phyloP scores from a whole-genome alignment of 2,329 filamentous ascomycete species.

The Curvularia sp. region DNA sequence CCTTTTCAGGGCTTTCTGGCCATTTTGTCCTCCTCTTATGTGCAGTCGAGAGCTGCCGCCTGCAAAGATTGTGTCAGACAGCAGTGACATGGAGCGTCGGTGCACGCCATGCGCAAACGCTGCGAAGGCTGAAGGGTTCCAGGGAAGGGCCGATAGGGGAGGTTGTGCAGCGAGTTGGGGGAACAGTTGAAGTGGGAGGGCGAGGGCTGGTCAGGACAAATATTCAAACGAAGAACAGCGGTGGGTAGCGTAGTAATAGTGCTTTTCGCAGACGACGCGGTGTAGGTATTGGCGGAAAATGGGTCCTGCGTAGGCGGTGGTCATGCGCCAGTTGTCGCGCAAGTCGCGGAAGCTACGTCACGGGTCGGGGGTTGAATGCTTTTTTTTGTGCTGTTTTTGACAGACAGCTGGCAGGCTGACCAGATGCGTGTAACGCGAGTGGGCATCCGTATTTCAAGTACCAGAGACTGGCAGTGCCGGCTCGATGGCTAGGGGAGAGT shows the following conservation, averaged over 20 bases:
- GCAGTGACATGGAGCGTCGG: constrained; percentile 45
- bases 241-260: constrained; percentile 14
- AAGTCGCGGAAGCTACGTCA: constrained; percentile 31
- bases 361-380: constrained; percentile 12
- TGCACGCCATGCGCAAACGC: constrained; percentile 44
- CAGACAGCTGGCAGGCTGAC: constrained; percentile 1
- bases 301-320: constrained; percentile 21
- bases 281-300: constrained; percentile 22
- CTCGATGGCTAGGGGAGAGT: constrained; percentile 4
- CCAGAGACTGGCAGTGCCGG: constrained; percentile 6
- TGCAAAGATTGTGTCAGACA: constrained; percentile 46
- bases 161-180: constrained; percentile 1
- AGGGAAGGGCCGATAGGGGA: constrained; percentile 9
- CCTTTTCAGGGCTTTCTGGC: constrained; percentile 23
- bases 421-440: neutral
- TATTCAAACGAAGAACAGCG: constrained; percentile 3
- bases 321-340: constrained; percentile 30
- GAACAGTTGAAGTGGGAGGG: constrained; percentile 4
- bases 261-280: constrained; percentile 22
- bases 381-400: neutral
- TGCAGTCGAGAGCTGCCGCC: constrained; percentile 42
- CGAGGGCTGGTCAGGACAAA: constrained; percentile 6
- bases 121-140: constrained; percentile 14
- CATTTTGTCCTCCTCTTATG: constrained; percentile 24
- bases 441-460: constrained; percentile 7